phyloP scores from a whole-genome alignment of 2,329 filamentous ascomycete genomes.

The Paecilomyces variotii region DNA sequence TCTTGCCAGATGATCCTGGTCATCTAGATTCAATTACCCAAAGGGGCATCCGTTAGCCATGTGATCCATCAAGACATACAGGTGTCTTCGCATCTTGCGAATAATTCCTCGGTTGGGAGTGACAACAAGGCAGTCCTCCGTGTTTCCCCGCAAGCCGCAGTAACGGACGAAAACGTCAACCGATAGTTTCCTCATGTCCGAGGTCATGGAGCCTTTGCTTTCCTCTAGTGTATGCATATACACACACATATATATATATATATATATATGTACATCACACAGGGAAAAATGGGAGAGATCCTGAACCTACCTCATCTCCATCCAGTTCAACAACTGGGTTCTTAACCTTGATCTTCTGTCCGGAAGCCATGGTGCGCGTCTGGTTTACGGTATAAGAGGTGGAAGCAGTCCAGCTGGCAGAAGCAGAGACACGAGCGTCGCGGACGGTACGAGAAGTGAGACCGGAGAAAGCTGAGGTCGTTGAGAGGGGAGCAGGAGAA shows the following conservation, averaged over 20 bases:
- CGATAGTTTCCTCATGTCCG: conserved; percentile 3
- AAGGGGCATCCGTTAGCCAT: conserved; percentile 14
- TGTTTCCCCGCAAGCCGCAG: conserved; percentile 24
- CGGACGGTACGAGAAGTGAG: conserved; percentile 12
- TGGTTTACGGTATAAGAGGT: conserved; percentile 20
- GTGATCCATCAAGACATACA: conserved; percentile 2
- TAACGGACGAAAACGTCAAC: conserved; percentile 17
- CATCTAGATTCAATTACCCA: conserved; percentile 53
- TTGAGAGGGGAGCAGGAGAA: conserved; percentile 12
- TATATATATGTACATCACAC: conserved; percentile 5
- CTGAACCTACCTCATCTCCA: conserved; percentile 54
- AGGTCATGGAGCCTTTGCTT: neutral
- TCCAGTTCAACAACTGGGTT: conserved; percentile 98
- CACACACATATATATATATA: conserved; percentile 7
- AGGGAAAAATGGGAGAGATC: neutral
- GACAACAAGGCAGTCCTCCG: conserved; percentile 17
- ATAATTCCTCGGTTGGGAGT: conserved; percentile 10
- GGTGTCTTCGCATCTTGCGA: neutral
- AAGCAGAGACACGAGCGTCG: conserved; percentile 5
- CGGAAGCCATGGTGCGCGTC: conserved; percentile 39
- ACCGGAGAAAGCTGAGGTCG: neutral
- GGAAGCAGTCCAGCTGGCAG: conserved; percentile 16
- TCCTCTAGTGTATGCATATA: conserved; percentile 14
- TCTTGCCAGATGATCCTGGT: conserved; percentile 98
- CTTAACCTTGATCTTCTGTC: conserved; percentile 94